Percentiles rank a stretch among this genome's conserved stretches.
Evolutionary conservation across 2,329 filamentous ascomycete genomes (phyloP).

Genomic region (Lachnellula subtilissima): DNA sequence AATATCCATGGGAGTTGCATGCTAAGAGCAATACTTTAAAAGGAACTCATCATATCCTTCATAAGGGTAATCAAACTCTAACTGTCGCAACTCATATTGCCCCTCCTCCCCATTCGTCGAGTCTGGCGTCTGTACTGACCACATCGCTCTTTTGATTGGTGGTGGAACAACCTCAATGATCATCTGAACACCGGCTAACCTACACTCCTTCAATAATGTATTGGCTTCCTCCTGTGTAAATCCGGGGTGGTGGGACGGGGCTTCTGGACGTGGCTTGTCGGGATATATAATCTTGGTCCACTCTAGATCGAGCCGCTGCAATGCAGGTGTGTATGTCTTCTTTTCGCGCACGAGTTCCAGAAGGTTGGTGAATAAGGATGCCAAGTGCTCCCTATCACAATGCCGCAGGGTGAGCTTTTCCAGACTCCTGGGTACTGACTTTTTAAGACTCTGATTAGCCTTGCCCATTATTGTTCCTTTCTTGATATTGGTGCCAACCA

Average conservation of each 20-base stretch:
- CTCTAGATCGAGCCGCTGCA: neutral
- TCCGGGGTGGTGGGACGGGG: neutral
- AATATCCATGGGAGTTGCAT: too few species aligned
- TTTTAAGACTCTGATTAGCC: neutral
- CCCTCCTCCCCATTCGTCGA: too few species aligned
- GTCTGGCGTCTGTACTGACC: too few species aligned
- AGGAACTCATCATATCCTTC: too few species aligned
- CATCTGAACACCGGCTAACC: neutral
- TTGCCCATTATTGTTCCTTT: neutral
- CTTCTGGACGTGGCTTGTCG: neutral
- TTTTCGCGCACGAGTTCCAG: neutral
- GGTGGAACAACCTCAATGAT: neutral
- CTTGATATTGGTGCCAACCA: neutral
- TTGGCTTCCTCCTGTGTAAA: neutral
- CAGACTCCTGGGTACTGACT: neutral
- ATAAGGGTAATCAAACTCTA: too few species aligned
- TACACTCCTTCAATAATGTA: neutral
- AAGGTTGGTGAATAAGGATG: neutral
- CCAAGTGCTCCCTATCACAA: neutral
- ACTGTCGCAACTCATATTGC: too few species aligned
- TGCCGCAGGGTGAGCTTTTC: neutral
- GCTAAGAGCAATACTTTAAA: too few species aligned
- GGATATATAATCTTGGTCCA: neutral
- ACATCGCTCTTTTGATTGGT: neutral
- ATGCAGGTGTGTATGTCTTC: neutral